phyloP scores from a whole-genome alignment of 768 basidiomycete genomes.

The Pulveroboletus sp. region DNA sequence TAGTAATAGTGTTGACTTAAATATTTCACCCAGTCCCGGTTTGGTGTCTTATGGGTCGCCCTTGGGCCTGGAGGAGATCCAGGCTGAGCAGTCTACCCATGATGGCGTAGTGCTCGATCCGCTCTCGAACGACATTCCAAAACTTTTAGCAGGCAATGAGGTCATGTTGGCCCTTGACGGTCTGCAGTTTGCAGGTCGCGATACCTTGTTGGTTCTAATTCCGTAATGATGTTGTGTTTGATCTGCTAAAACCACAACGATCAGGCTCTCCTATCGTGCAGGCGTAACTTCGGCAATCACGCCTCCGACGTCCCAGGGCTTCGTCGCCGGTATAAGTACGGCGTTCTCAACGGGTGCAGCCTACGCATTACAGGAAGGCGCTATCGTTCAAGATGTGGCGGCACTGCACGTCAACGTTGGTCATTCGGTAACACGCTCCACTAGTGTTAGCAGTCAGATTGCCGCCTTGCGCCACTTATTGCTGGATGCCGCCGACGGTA shows the following conservation, averaged over 20 bases:
- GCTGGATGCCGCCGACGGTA: conserved; percentile 26
- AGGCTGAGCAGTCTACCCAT: conserved; percentile 46
- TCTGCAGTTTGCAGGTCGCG: conserved; percentile 58
- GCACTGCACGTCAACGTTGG: conserved; percentile 60
- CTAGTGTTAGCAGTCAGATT: conserved; percentile 79
- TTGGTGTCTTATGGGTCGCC: conserved; percentile 39
- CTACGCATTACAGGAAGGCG: conserved; percentile 52
- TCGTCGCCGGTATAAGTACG: conserved; percentile 54
- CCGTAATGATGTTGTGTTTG: background rate
- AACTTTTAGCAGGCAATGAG: conserved; percentile 32
- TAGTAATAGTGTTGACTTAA: background rate
- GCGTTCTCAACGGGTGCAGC: conserved; percentile 53
- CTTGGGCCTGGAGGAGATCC: conserved; percentile 55
- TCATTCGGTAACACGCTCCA: conserved; percentile 34
- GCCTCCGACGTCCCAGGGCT: conserved; percentile 46
- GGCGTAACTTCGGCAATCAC: conserved; percentile 63
- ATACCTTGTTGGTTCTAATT: conserved; percentile 42
- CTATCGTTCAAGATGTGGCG: conserved; percentile 54
- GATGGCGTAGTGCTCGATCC: conserved; percentile 54
- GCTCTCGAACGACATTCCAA: conserved; percentile 30
- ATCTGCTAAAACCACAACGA: conserved; percentile 2
- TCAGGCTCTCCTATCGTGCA: conserved; percentile 61
- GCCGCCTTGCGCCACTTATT: conserved; percentile 66
- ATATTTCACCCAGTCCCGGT: conserved; percentile 37
- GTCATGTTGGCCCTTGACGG: conserved; percentile 69